Percentiles rank a stretch among this genome's conserved stretches.
phyloP scores from a whole-genome alignment of 23 red algal species.

The Gracilaria vermiculophylla region DNA sequence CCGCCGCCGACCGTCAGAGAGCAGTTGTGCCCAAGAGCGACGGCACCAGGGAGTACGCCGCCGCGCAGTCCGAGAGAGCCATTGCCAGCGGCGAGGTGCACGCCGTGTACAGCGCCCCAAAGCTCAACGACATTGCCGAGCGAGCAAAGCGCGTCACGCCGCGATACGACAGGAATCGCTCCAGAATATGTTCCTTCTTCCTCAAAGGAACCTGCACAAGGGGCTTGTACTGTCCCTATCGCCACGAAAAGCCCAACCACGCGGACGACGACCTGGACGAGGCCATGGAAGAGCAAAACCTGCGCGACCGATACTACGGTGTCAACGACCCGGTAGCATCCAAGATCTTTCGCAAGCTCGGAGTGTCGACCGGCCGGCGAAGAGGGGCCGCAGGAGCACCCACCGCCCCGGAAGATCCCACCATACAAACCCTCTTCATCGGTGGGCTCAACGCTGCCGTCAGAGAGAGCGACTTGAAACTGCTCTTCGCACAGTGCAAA shows the following conservation, averaged over 20 bases:
- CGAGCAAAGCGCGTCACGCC: constrained; percentile 60
- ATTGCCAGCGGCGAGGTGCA: constrained; percentile 62
- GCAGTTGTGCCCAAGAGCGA: constrained; percentile 70
- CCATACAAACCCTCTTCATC: constrained; percentile 38
- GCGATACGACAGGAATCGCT: constrained; percentile 76
- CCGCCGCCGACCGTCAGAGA: constrained; percentile 55
- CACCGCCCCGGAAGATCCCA: constrained; percentile 18
- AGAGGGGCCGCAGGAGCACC: background rate
- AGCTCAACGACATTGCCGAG: constrained; percentile 63
- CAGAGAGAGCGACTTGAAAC: constrained; percentile 7
- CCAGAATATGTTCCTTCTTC: constrained; percentile 87
- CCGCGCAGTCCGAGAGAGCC: constrained; percentile 66
- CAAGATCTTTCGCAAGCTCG: constrained; percentile 71
- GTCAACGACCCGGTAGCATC: constrained; percentile 83
- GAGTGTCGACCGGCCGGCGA: constrained; percentile 9
- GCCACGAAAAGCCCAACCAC: constrained; percentile 68
- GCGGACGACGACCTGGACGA: constrained; percentile 13
- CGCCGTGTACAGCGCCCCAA: constrained; percentile 55
- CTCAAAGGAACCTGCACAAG: constrained; percentile 68
- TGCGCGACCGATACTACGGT: constrained; percentile 85
- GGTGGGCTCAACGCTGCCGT: constrained; percentile 36
- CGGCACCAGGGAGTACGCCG: constrained; percentile 68
- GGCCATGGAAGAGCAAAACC: constrained; percentile 60
- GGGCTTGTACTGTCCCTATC: constrained; percentile 82
- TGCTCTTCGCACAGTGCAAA: constrained; percentile 3